These are phyloP conservation scores for Stemphylium lycopersici DNA, from an alignment of 2,329 filamentous ascomycete genomes.

Conservation along the genomic window DNA sequence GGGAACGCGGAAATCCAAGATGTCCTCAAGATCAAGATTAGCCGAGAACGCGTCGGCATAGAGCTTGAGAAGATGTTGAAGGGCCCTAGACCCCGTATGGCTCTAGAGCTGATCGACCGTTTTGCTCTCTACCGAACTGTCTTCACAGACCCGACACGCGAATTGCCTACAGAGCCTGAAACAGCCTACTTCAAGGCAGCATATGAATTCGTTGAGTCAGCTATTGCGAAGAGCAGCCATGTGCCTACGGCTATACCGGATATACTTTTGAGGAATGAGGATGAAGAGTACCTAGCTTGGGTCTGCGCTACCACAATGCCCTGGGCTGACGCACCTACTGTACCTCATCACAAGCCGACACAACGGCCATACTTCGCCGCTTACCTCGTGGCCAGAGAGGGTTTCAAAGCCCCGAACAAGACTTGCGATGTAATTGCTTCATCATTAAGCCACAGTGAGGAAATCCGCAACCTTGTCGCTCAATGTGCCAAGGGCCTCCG, in stretches of 20 bases:
- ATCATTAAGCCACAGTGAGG: constrained; percentile 65
- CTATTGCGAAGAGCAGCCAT: constrained; percentile 14
- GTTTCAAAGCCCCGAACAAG: constrained; percentile 80
- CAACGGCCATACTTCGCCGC: constrained; percentile 54
- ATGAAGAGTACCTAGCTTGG: constrained; percentile 78
- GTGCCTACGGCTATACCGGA: constrained; percentile 51
- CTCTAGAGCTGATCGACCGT: constrained; percentile 69
- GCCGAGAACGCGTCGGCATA: constrained; percentile 82
- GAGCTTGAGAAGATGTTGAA: constrained; percentile 92
- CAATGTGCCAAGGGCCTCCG: constrained; percentile 55
- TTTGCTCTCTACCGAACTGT: constrained; percentile 74
- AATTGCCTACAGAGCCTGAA: constrained; percentile 61
- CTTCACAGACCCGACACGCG: constrained; percentile 71
- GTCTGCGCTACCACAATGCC: constrained; percentile 75
- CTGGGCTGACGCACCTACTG: constrained; percentile 64
- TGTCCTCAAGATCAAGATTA: constrained; percentile 86
- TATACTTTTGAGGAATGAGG: constrained; percentile 64
- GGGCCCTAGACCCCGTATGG: constrained; percentile 65
- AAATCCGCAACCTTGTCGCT: constrained; percentile 69
- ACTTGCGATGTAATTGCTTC: constrained; percentile 70
- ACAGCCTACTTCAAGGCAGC: constrained; percentile 65
- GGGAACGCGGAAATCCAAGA: constrained; percentile 75
- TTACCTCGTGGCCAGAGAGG: constrained; percentile 72
- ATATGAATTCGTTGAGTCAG: constrained; percentile 65
- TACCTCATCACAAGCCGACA: constrained; percentile 57